Evolutionary conservation across 163 green algal species (phyloP), one percentile per base, ranked within the genome.

Genomic region (Coccomyxa subellipsoidea): DNA sequence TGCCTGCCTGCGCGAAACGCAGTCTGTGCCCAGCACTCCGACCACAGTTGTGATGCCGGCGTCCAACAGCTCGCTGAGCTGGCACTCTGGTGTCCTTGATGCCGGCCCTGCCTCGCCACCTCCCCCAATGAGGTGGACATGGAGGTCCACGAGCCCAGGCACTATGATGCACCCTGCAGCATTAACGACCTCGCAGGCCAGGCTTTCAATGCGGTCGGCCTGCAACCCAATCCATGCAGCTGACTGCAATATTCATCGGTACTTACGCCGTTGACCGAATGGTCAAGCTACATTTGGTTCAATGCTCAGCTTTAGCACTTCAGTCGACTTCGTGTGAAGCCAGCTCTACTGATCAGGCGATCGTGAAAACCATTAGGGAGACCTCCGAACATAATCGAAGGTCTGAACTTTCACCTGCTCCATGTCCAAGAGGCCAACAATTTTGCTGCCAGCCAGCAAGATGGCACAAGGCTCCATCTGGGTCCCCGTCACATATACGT

Each of bases 21-120:
- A 77, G 79, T 92, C 88, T 18, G 86, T 90, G 47, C 86, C 88
- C 10, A 85, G 54, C 7, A 89, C 80, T 31, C 88, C 88, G 4
- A 92, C 88, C 5, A 87, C 84, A 0, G 84, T 90, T 18, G 88
- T 92, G 75, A 92, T 84, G 66, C 88, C 88, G 27, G 80, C 86
- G 12, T 80, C 70, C 29, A 92, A 47, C 29, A 92, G 47, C 75
- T 86, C 47, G 27, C 77, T 86, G 25, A 92, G 83, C 53, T 70
- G 27, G 31, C 84, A 79, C 72, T 90, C 86, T 0, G 88, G 88
- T 7, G 80, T 85, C 15, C 88, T 39, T 53, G 78, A 86, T 23
- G 78, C 36, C 27, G 83, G 83, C 0, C 88, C 87, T 69, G 84
- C 84, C 75, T 90, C 84, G 0, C 86, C 86, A 27, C 86, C 86